These are phyloP conservation scores for Aspergillus funiculosus DNA, from an alignment of 495 filamentous ascomycete species.

Conservation along the genomic window DNA sequence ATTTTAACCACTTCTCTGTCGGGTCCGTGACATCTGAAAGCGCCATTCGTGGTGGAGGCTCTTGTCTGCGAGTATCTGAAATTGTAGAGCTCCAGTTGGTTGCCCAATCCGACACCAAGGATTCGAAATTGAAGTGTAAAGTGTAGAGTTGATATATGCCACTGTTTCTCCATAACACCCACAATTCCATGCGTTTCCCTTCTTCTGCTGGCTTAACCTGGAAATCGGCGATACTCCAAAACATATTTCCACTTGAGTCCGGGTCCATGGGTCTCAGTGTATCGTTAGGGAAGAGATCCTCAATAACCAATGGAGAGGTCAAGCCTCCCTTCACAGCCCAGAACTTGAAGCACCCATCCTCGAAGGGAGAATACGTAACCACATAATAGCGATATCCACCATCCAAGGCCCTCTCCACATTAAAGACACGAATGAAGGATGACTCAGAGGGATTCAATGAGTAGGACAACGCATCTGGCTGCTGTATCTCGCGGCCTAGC, in stretches of 20 bases:
- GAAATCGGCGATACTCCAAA: conserved; percentile 87
- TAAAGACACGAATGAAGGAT: conserved; percentile 67
- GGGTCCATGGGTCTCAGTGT: conserved; percentile 62
- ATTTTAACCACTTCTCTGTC: conserved; percentile 47
- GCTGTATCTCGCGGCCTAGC: conserved; percentile 48
- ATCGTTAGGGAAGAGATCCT: conserved; percentile 60
- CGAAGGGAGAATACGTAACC: conserved; percentile 79
- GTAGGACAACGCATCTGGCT: conserved; percentile 55
- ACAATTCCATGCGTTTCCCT: conserved; percentile 58
- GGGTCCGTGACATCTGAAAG: conserved; percentile 57
- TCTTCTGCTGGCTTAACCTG: conserved; percentile 51
- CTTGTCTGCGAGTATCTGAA: conserved; percentile 53
- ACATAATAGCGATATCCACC: conserved; percentile 63
- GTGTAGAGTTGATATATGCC: conserved; percentile 68
- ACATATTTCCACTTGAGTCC: conserved; percentile 63
- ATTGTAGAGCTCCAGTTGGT: conserved; percentile 68
- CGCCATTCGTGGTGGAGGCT: conserved; percentile 46
- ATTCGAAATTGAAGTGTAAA: conserved; percentile 51
- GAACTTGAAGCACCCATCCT: conserved; percentile 90
- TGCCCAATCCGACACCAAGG: conserved; percentile 53
- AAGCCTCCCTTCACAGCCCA: conserved; percentile 70
- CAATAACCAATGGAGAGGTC: conserved; percentile 55
- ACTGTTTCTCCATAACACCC: conserved; percentile 86
- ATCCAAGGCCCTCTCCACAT: conserved; percentile 46
- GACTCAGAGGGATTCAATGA: conserved; percentile 70